Base-by-base conservation (phyloP, 768 basidiomycete species). In the Lactarius psammicola region DNA sequence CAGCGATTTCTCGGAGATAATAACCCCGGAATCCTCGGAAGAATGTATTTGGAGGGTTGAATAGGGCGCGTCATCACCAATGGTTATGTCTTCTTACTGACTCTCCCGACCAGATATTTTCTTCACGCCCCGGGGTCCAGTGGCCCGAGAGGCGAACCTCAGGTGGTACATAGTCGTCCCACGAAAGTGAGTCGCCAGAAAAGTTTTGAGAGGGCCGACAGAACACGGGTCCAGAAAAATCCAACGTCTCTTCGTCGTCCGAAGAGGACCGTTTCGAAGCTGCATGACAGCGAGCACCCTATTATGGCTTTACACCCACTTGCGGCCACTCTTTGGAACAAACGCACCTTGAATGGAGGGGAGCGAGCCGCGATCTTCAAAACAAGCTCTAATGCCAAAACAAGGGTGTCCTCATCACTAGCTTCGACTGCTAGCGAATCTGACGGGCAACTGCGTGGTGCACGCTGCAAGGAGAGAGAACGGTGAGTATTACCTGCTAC, bases 311-410 rank as follows among this genome's bases (percentile, higher is more conserved):
- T 49, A 55, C 34, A 59, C 15, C n/a, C 3, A 33, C 49, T 34
- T 36, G 31, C 2, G 30, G 20, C n/a, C 9, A 36, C 26, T 46
- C 54, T 20, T 40, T 18, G 9, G 18, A 42, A 23, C 54, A 36
- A 53, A 59, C 40, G 26, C n/a, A 67, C 66, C 34, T 63, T 67
- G 17, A 67, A 63, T 55, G 51, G 42, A 49, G 56, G 62, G 23
- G 66, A 26, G 15, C 66, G 66, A 55, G 66, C 30, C 3, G 66
- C 40, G 26, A 55, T 30, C 53, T 59, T 67, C 51, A 67, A n/a
- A 23, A 67, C 49, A 36, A 68, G 42, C 44, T 67, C 64, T 49
- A 66, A 58, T 42, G 68, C 68, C 57, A 46, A 62, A 61, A 62
- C 20, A n/a, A 68, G 60, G 30, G 56, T 53, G 20, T 65, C 49